These are phyloP conservation scores for Fusarium solani-melongenae DNA, from an alignment of 2,329 filamentous ascomycete genomes.

Conservation along the genomic window DNA sequence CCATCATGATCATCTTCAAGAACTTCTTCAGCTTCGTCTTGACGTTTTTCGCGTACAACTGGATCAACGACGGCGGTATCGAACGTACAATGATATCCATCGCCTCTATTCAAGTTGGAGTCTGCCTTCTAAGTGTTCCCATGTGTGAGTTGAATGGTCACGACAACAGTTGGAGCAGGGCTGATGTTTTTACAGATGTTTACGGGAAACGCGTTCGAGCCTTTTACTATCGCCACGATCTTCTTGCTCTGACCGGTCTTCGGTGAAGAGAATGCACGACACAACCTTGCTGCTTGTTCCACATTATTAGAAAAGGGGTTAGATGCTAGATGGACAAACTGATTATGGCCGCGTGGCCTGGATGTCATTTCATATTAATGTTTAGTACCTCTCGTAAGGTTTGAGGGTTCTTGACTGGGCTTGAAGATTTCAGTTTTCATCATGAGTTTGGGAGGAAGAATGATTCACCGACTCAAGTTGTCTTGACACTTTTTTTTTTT, in stretches of 20 bases:
- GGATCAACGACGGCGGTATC: slow-evolving; percentile 76
- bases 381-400: neutral
- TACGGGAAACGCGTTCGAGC: slow-evolving; percentile 82
- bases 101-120: slow-evolving; percentile 78
- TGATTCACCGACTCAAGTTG: neutral
- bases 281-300: neutral
- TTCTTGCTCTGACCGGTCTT: slow-evolving; percentile 60
- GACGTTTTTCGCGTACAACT: slow-evolving; percentile 86
- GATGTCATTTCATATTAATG: slow-evolving; percentile 8
- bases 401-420: neutral
- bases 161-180: neutral
- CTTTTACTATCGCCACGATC: slow-evolving; percentile 80
- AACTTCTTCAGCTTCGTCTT: slow-evolving; percentile 91
- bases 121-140: slow-evolving; percentile 81
- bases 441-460: neutral
- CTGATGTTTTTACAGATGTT: slow-evolving; percentile 65
- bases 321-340: neutral
- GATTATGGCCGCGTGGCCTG: neutral
- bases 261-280: slow-evolving; percentile 26
- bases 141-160: slow-evolving; percentile 82
- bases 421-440: neutral
- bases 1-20: slow-evolving; percentile 91
- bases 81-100: slow-evolving; percentile 74
- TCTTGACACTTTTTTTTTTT: neutral
- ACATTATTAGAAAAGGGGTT: neutral